Conservation (phyloP, 192 early-diverging fungal species). For the Backusella morwellensis region DNA sequence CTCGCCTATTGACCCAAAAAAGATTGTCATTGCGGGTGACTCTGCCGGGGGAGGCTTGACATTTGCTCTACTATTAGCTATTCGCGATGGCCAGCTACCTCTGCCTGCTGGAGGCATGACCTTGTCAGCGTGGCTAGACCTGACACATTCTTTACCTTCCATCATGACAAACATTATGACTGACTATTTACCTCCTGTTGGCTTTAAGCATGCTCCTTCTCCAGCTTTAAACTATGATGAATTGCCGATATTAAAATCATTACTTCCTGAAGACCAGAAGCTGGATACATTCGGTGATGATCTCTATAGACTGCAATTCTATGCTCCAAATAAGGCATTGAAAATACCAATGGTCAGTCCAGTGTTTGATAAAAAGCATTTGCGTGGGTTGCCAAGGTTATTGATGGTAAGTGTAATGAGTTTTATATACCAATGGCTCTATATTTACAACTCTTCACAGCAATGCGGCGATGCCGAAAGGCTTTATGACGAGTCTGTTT, state of each 20-base stretch:
- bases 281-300: background rate
- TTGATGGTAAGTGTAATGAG: constrained; percentile 36
- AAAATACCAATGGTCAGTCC: constrained; percentile 47
- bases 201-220: constrained; percentile 41
- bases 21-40: constrained; percentile 68
- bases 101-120: constrained; percentile 53
- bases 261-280: background rate
- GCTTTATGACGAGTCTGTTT: constrained; percentile 47
- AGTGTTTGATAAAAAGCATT: constrained; percentile 29
- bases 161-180: constrained; percentile 26
- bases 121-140: constrained; percentile 66
- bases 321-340: constrained; percentile 43
- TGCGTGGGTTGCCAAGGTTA: constrained; percentile 42
- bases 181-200: constrained; percentile 46
- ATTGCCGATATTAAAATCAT: constrained; percentile 12
- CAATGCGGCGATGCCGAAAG: constrained; percentile 44
- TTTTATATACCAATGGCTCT: background rate
- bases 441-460: constrained; percentile 3
- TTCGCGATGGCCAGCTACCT: constrained; percentile 55
- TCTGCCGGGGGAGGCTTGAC: constrained; percentile 68
- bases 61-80: constrained; percentile 51
- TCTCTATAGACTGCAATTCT: constrained; percentile 41
- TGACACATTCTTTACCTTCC: constrained; percentile 48
- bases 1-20: constrained; percentile 41
- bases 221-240: constrained; percentile 26